Percentiles rank a stretch among this genome's conserved stretches.
phyloP scores from a whole-genome alignment of 1,139 yeast genomes.

The Candida neerlandica region DNA sequence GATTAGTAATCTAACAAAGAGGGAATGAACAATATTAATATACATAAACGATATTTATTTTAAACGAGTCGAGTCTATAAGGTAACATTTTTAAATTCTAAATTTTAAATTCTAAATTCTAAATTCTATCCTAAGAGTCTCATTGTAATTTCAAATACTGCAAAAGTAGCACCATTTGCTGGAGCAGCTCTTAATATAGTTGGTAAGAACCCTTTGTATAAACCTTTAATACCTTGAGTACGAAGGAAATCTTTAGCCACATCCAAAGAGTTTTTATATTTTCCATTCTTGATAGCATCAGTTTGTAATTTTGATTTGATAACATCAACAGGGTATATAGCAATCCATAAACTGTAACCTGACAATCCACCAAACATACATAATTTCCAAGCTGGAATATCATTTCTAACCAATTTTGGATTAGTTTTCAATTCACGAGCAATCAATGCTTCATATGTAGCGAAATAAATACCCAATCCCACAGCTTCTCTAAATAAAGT shows the following conservation, averaged over 20 bases:
- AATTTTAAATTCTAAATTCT: neutral
- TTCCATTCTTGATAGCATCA: slow-evolving; percentile 58
- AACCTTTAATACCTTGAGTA: slow-evolving; percentile 68
- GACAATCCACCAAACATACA: slow-evolving; percentile 84
- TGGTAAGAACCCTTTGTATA: slow-evolving; percentile 86
- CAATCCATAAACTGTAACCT: slow-evolving; percentile 84
- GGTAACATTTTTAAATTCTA: neutral
- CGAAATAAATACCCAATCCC: slow-evolving; percentile 87
- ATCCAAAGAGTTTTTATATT: slow-evolving; percentile 51
- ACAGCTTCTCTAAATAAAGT: slow-evolving; percentile 81
- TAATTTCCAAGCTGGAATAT: slow-evolving; percentile 82
- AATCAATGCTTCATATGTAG: slow-evolving; percentile 85
- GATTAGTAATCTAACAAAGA: slow-evolving; percentile 13
- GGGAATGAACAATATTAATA: slow-evolving; percentile 8
- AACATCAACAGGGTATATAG: slow-evolving; percentile 82
- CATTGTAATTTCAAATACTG: slow-evolving; percentile 87
- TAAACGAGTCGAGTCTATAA: neutral
- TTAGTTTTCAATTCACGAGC: slow-evolving; percentile 54
- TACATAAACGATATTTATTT: neutral
- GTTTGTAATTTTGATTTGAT: slow-evolving; percentile 86
- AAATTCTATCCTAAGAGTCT: slow-evolving; percentile 37
- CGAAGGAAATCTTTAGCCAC: slow-evolving; percentile 57
- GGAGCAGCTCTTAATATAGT: slow-evolving; percentile 95
- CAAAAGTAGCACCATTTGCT: slow-evolving; percentile 94
- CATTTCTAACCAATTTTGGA: slow-evolving; percentile 50